A percentile compares a stretch with the other conserved stretches of the same genome.
These are phyloP conservation scores for Trifolium repens DNA, from an alignment of 306 rosid species.

Conservation along the genomic window DNA sequence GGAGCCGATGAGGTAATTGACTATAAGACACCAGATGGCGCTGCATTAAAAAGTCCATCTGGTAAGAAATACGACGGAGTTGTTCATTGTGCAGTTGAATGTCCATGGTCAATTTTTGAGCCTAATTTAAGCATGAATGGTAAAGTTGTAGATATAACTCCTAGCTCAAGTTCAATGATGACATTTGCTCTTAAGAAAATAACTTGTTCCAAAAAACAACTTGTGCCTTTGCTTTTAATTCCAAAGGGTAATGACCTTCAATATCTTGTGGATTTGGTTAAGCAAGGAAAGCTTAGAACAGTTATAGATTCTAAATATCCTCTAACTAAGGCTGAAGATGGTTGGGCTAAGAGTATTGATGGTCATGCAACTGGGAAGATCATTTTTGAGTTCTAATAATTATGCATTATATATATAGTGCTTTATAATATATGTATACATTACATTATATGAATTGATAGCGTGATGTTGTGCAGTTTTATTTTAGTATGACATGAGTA, in stretches of 20 bases:
- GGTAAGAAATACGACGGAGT: constrained; percentile 71
- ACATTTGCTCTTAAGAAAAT: constrained; percentile 59
- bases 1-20: constrained; percentile 88
- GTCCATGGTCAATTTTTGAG: constrained; percentile 79
- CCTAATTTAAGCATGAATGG: constrained; percentile 64
- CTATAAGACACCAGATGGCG: constrained; percentile 77
- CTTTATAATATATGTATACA: not conserved
- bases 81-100: constrained; percentile 59
- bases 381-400: constrained; percentile 63
- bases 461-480: no score
- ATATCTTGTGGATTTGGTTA: constrained; percentile 63
- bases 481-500: no score
- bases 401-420: not conserved
- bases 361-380: constrained; percentile 95
- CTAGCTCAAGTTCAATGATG: constrained; percentile 42
- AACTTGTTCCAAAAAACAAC: constrained; percentile 71
- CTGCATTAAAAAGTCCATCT: constrained; percentile 71
- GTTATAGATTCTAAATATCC: constrained; percentile 68
- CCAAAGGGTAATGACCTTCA: constrained; percentile 59
- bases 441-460: no score
- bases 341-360: constrained; percentile 72
- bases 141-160: constrained; percentile 71
- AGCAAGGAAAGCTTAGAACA: constrained; percentile 76
- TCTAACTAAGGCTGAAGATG: constrained; percentile 65
- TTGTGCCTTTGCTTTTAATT: constrained; percentile 57